Conservation (phyloP, 345 rosid species). For the Limnanthes douglasii region DNA sequence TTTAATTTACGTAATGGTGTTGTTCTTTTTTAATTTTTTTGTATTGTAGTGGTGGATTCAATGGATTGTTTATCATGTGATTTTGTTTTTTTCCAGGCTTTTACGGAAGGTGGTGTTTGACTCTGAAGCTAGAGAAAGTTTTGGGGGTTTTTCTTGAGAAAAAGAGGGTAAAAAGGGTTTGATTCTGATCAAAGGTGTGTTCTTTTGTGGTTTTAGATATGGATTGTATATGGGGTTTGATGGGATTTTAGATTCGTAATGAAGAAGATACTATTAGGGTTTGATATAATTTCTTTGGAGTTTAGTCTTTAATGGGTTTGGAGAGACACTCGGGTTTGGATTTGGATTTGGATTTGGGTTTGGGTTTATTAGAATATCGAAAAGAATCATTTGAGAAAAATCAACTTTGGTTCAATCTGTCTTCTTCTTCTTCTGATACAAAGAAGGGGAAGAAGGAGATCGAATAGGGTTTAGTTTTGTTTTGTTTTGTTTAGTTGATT, state of each 20-base stretch:
- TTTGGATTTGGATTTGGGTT: constrained; percentile 10
- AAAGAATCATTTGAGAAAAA: constrained; percentile 7
- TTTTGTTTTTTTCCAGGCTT: constrained; percentile 25
- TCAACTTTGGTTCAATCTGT: constrained; percentile 7
- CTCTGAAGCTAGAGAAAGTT: constrained; percentile 13
- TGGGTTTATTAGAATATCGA: too few relatives aligned
- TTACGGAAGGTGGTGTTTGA: constrained; percentile 37
- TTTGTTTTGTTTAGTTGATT: constrained; percentile 12
- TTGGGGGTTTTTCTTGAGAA: constrained; percentile 1
- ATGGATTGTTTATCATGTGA: constrained; percentile 15
- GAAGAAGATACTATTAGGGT: constrained; percentile 20
- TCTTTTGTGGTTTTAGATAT: constrained; percentile 1
- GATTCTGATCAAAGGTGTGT: constrained; percentile 6
- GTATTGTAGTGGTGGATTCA: too few relatives aligned
- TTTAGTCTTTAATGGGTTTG: constrained; percentile 20
- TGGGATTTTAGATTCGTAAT: constrained; percentile 9
- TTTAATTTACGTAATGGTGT: too few relatives aligned
- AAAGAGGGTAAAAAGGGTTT: constrained; percentile 5
- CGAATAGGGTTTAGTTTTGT: constrained; percentile 6
- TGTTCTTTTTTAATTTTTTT: too few relatives aligned
- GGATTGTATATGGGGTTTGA: constrained; percentile 6
- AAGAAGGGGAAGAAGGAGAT: constrained; percentile 10
- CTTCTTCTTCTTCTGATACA: constrained; percentile 10
- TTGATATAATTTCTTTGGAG: constrained; percentile 11
- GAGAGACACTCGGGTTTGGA: constrained; percentile 4